phyloP scores from a whole-genome alignment of 2,329 filamentous ascomycete genomes.

The Sporothrix protearum region DNA sequence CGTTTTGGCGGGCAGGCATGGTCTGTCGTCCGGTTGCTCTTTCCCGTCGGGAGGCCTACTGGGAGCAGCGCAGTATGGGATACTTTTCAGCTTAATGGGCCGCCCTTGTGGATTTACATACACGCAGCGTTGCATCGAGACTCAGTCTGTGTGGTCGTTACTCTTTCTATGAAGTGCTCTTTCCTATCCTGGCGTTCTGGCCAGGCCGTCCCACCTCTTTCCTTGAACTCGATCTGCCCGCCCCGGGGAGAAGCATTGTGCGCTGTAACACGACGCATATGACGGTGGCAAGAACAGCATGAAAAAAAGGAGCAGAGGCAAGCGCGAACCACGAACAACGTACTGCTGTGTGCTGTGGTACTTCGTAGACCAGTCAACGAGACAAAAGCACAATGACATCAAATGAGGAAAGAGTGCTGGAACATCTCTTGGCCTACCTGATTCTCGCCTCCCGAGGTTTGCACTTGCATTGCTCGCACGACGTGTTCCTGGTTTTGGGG shows the following conservation, averaged over 20 bases:
- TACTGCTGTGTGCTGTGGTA: too few relatives aligned
- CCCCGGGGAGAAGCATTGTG: not conserved
- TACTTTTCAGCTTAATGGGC: not conserved
- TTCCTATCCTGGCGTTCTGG: not conserved
- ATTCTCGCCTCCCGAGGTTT: not conserved
- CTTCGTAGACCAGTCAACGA: not conserved
- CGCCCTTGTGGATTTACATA: not conserved
- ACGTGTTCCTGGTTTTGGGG: not conserved
- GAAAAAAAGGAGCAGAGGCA: not conserved
- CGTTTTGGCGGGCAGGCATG: constrained; percentile 1
- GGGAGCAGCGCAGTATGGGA: not conserved
- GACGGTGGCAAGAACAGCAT: not conserved
- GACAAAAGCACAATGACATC: not conserved
- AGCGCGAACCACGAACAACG: too few relatives aligned
- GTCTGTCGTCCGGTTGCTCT: not conserved
- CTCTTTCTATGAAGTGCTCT: not conserved
- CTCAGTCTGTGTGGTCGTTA: not conserved
- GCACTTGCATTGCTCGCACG: not conserved
- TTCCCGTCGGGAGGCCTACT: not conserved
- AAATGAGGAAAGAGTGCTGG: not conserved
- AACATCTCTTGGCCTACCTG: not conserved
- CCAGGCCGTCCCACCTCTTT: constrained; percentile 2
- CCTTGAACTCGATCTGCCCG: not conserved
- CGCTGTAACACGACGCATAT: not conserved
- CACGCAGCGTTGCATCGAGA: not conserved